Base-by-base conservation (phyloP, 768 basidiomycete genomes). In the Tricholomella constricta region DNA sequence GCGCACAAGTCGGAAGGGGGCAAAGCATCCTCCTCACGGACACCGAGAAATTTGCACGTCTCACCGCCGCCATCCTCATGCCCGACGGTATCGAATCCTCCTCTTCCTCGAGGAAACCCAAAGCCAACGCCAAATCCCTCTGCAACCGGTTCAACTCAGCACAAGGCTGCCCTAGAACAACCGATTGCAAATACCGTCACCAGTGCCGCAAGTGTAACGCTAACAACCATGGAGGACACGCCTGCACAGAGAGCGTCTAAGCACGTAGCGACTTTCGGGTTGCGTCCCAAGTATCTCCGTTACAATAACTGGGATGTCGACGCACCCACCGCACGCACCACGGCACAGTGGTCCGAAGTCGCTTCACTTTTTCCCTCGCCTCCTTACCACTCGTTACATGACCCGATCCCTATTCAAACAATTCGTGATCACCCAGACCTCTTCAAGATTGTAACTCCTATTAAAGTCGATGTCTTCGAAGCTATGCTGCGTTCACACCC, bases 381-480 rank as follows among this genome's bases (percentile, higher is more conserved):
- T 14, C 47, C 53, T 3, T 2, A 12, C 2, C 4, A 6, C n/a
- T 25, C 38, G 31, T 15, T 45, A 1, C 4, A 25, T 11, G 44
- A 52, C 17, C 23, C 43, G 2, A 10, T 37, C 2, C 10, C 17
- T 6, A 11, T 10, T 19, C 36, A 37, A 6, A 49, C 48, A 8
- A 6, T 49, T 32, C 6, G 37, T 15, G 15, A 32, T 1, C 17
- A 49, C 19, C 40, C 37, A 4, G n/a, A 49, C 3, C 27, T 40
- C 3, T 49, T 49, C n/a, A 19, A 44, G 10, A 58, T 76, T 11
- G 46, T 63, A 0, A 70, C 65, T 0, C 74, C 71, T 0, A 64
- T 78, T 41, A 60, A 75, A 8, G 59, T 74, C 10, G 55, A 68
- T n/a, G 35, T 19, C 0, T 65, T 76, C 14, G 48, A 72, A 29